A percentile compares a stretch with the other conserved stretches of the same genome.
These are phyloP conservation scores for Somion occarium DNA, from an alignment of 1,284 basidiomycete genomes.

Conservation along the genomic window DNA sequence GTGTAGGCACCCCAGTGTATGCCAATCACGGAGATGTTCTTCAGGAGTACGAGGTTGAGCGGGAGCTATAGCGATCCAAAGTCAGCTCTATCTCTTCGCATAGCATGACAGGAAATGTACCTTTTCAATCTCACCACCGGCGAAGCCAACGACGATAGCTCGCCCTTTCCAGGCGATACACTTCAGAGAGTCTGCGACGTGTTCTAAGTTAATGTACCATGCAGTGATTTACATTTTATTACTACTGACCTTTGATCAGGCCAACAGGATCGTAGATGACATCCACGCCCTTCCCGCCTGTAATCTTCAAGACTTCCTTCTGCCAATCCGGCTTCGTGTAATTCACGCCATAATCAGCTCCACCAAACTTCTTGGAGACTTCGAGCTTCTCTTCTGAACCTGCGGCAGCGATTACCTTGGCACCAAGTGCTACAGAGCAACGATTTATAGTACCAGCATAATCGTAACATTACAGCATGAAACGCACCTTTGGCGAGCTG, in stretches of 20 bases:
- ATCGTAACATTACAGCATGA: conserved; percentile 3
- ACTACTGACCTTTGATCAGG: conserved; percentile 61
- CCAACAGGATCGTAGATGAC: conserved; percentile 92
- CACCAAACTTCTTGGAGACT: conserved; percentile 61
- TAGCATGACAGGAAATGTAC: conserved; percentile 33
- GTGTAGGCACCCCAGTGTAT: conserved; percentile 84
- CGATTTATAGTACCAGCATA: too few species aligned
- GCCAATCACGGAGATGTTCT: conserved; percentile 81
- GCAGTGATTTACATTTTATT: background rate
- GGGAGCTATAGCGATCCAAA: conserved; percentile 58
- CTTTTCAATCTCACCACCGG: conserved; percentile 86
- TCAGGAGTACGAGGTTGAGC: conserved; percentile 83
- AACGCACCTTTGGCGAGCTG: conserved; percentile 80
- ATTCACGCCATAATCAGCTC: conserved; percentile 67
- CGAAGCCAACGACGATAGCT: conserved; percentile 89
- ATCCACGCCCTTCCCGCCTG: conserved; percentile 79
- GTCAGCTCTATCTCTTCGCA: too few species aligned
- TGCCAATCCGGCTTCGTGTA: conserved; percentile 72
- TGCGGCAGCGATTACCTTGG: conserved; percentile 77
- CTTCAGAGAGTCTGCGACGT: conserved; percentile 66
- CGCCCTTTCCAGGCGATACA: conserved; percentile 95
- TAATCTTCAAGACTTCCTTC: conserved; percentile 69
- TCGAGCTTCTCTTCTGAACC: conserved; percentile 67
- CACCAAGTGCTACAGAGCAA: conserved; percentile 53
- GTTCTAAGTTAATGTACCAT: conserved; percentile 2